Percentiles rank a stretch among this genome's conserved stretches.
phyloP scores from a whole-genome alignment of 495 filamentous ascomycete species.

The Penicillium coffeae region DNA sequence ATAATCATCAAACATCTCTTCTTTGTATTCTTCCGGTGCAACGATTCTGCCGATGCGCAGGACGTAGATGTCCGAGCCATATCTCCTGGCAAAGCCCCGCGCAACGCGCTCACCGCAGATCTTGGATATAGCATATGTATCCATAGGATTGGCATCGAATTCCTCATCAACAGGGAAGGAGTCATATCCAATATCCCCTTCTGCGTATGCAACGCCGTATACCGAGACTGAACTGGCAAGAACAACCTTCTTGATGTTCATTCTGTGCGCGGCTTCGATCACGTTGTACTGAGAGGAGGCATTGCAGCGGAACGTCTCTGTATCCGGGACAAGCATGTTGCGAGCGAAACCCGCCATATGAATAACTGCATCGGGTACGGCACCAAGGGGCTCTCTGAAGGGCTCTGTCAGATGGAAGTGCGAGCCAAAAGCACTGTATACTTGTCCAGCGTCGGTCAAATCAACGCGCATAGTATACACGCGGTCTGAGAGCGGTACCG shows the following conservation, averaged over 20 bases:
- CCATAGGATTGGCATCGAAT: constrained; percentile 51
- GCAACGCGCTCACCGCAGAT: constrained; percentile 55
- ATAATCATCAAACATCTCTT: constrained; percentile 43
- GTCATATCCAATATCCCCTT: constrained; percentile 53
- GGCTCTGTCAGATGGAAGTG: constrained; percentile 53
- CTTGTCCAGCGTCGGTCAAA: constrained; percentile 55
- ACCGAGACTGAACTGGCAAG: constrained; percentile 54
- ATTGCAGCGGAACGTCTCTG: constrained; percentile 55
- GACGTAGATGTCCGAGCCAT: constrained; percentile 55
- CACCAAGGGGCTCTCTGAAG: constrained; percentile 33
- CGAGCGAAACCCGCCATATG: constrained; percentile 59
- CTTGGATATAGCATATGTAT: constrained; percentile 58
- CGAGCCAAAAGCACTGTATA: constrained; percentile 54
- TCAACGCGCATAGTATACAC: constrained; percentile 57
- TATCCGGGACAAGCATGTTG: constrained; percentile 60
- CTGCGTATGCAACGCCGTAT: constrained; percentile 56
- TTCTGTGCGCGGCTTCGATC: constrained; percentile 56
- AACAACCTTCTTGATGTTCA: constrained; percentile 59
- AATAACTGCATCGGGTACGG: constrained; percentile 55
- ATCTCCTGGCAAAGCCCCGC: constrained; percentile 51
- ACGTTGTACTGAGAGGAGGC: constrained; percentile 53
- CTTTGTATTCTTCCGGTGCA: constrained; percentile 55
- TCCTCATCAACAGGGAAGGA: constrained; percentile 56
- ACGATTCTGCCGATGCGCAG: constrained; percentile 57
- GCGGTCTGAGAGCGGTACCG: constrained; percentile 34